Base-by-base conservation (phyloP, 257 asterid genomes). In the Penstemon davidsonii region DNA sequence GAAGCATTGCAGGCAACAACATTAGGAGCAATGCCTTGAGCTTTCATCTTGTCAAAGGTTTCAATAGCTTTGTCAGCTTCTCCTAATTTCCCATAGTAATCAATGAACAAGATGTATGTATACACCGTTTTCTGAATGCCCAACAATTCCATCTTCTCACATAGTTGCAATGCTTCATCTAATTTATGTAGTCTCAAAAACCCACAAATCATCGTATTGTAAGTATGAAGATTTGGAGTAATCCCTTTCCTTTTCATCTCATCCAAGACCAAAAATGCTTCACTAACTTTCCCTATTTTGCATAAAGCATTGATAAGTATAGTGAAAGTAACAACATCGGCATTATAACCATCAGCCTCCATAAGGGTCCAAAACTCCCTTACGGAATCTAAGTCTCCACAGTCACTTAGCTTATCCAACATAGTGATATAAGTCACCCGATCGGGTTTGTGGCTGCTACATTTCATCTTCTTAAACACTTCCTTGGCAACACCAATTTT, bases 371-470 rank as follows among this genome's bases (percentile, higher is more conserved):
- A 82, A 78, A 85, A 84, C 77, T 90, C 96, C 78, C 78, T 76
- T 13, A 90, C 79, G 5, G 92, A 79, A 10, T 78, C 86, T 81
- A 93, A 71, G 79, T 93, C 99, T 11, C 95, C 90, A 58, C 8
- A 59, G 78, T 88, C 97, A 65, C 95, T 77, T 55, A 88, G 82
- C 81, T 81, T 88, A 73, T 90, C 96, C 75, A 93, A 74, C 82
- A 93, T 80, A 39, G 99, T 93, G 54, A 93, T 85, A 73, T 93
- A 93, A 53, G 97, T 90, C 60, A 90, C 99, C 12, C 88, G 88
- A 74, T 93, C 99, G 0, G 99, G 99, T 71, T 83, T 90, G 25
- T 90, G 96, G 73, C 80, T 79, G 71, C 95, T 79, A 40, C 69
- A 51, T 82, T 76, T 93, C 99, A 93, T 87, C 85, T 87, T 85